Conservation (phyloP, 2,329 filamentous ascomycete species). For the Dryadomyces quercivorus region DNA sequence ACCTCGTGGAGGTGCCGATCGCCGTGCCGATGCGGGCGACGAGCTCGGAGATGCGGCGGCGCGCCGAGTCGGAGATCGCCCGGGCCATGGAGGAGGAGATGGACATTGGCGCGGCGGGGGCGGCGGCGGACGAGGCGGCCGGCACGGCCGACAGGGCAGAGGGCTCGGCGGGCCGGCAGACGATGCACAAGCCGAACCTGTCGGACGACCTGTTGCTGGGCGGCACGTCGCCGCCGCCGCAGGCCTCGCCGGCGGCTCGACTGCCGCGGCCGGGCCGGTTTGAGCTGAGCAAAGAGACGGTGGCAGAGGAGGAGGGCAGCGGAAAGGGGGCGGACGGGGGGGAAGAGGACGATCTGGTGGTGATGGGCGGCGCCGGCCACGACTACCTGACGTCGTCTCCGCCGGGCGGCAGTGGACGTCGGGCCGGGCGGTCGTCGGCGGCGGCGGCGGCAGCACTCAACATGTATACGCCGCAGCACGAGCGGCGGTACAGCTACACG, state of each 20-base stretch:
- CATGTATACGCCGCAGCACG: slow-evolving; percentile 32
- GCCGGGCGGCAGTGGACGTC: neutral
- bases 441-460: slow-evolving; percentile 22
- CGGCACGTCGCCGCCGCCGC: slow-evolving; percentile 42
- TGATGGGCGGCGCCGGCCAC: neutral
- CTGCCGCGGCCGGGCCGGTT: slow-evolving; percentile 68
- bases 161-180: neutral
- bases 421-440: neutral
- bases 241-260: neutral
- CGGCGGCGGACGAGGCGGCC: neutral
- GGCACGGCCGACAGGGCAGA: too few relatives aligned
- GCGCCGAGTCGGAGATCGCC: slow-evolving; percentile 18
- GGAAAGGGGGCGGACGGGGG: slow-evolving; percentile 13
- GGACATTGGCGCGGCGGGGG: slow-evolving; percentile 54
- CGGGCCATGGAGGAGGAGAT: slow-evolving; percentile 64
- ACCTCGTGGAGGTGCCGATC: slow-evolving; percentile 89
- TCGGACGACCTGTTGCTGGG: slow-evolving; percentile 57
- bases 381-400: neutral
- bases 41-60: slow-evolving; percentile 71
- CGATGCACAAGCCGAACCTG: slow-evolving; percentile 20
- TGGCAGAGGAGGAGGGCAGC: slow-evolving; percentile 23
- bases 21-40: slow-evolving; percentile 80
- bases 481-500: slow-evolving; percentile 41
- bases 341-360: neutral
- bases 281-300: slow-evolving; percentile 42